Conservation (phyloP, 2,329 filamentous ascomycete genomes). For the Fusarium continuum region DNA sequence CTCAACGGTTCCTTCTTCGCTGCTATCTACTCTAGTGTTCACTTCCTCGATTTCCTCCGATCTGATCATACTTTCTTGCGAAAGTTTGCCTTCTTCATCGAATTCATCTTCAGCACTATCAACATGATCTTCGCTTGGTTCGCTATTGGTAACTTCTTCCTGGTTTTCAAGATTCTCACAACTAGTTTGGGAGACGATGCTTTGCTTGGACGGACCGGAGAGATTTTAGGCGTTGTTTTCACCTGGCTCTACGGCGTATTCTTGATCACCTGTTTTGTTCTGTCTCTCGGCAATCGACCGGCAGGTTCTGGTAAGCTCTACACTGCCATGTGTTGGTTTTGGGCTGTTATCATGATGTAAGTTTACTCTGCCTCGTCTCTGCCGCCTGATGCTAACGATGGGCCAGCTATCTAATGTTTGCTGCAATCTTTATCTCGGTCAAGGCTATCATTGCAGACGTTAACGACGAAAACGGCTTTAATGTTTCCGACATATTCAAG, state of each 20-base stretch:
- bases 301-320: slow-evolving; percentile 94
- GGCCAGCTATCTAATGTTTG: slow-evolving; percentile 85
- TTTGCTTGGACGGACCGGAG: slow-evolving; percentile 80
- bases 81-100: slow-evolving; percentile 89
- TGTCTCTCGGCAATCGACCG: slow-evolving; percentile 93
- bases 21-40: slow-evolving; percentile 91
- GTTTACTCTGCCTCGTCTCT: slow-evolving; percentile 44
- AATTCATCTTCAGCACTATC: slow-evolving; percentile 93
- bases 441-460: slow-evolving; percentile 81
- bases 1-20: slow-evolving; percentile 98
- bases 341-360: slow-evolving; percentile 92
- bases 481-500: slow-evolving; percentile 76
- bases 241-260: slow-evolving; percentile 96
- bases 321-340: slow-evolving; percentile 98
- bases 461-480: slow-evolving; percentile 68
- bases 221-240: slow-evolving; percentile 86
- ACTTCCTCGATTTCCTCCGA: slow-evolving; percentile 96
- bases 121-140: slow-evolving; percentile 99
- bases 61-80: slow-evolving; percentile 88
- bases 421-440: slow-evolving; percentile 93
- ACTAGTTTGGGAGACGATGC: slow-evolving; percentile 76
- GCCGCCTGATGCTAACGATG: slow-evolving; percentile 32
- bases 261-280: slow-evolving; percentile 91
- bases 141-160: slow-evolving; percentile 97
- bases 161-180: slow-evolving; percentile 97